Conservation (phyloP, 306 rosid species). For the Sophora flavescens region DNA sequence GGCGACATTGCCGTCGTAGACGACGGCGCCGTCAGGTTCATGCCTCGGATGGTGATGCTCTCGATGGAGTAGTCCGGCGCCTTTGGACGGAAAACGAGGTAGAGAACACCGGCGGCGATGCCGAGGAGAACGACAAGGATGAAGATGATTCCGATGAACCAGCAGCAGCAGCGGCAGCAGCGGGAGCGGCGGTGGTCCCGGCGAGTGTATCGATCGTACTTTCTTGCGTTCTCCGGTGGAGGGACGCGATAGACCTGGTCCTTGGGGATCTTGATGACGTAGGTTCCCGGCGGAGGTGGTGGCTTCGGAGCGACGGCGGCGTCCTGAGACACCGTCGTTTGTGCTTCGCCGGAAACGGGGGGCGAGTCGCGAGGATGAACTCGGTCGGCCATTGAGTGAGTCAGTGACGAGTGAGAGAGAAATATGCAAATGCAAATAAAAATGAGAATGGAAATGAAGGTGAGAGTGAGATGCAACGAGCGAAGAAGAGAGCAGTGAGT, state of each 20-base stretch:
- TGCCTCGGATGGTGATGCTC: conserved; percentile 51
- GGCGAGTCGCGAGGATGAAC: conserved; percentile 68
- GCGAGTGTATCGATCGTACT: conserved; percentile 54
- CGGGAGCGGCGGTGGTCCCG: conserved; percentile 43
- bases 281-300: conserved; percentile 63
- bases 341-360: neutral
- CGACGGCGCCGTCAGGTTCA: conserved; percentile 53
- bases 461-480: neutral
- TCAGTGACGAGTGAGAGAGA: conserved; percentile 16
- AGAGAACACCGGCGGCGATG: conserved; percentile 58
- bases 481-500: neutral
- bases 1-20: conserved; percentile 54
- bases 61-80: conserved; percentile 65
- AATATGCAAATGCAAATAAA: conserved; percentile 13
- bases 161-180: conserved; percentile 59
- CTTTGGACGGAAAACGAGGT: conserved; percentile 67
- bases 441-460: neutral
- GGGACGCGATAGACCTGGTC: conserved; percentile 84
- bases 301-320: conserved; percentile 3
- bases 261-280: conserved; percentile 76
- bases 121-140: conserved; percentile 52
- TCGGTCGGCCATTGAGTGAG: conserved; percentile 71
- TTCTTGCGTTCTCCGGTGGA: conserved; percentile 73
- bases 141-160: conserved; percentile 48
- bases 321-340: conserved; percentile 24